phyloP scores from a whole-genome alignment of 2,329 filamentous ascomycete genomes.

The Lasiodiplodia sp. region DNA sequence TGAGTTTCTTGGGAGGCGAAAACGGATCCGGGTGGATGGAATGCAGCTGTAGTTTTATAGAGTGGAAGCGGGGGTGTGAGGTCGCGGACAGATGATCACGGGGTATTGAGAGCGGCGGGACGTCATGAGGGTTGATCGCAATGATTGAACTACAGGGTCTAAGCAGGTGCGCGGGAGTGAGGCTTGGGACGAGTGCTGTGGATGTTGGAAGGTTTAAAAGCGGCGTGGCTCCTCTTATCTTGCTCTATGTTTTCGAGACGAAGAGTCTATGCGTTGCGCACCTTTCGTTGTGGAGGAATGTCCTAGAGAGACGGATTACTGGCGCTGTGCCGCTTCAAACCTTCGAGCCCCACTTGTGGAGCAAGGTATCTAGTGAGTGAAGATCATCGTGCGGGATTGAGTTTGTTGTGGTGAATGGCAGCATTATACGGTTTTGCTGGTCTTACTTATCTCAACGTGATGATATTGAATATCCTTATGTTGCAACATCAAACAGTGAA shows the following conservation, averaged over 20 bases:
- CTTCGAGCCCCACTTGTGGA: rapidly evolving
- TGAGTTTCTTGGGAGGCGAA: neutral
- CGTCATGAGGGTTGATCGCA: neutral
- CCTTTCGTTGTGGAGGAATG: no score
- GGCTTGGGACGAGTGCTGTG: neutral
- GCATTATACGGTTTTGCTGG: neutral
- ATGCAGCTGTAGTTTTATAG: neutral
- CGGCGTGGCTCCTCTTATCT: neutral
- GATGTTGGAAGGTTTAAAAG: neutral
- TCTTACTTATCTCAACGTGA: neutral
- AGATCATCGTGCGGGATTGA: neutral
- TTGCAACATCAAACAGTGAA: neutral
- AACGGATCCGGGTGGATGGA: neutral
- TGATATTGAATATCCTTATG: neutral
- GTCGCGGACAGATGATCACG: neutral
- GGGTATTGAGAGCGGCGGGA: neutral
- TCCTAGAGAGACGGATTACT: neutral
- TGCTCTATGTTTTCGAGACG: neutral
- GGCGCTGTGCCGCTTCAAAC: neutral
- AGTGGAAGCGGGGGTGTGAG: neutral
- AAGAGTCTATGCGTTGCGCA: neutral
- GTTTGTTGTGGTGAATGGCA: neutral
- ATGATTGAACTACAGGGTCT: neutral
- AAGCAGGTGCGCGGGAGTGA: neutral
- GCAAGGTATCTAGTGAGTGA: neutral